Percentiles rank a stretch among this genome's conserved stretches.
phyloP scores from a whole-genome alignment of 192 early-diverging fungal genomes.

The Umbelopsis sp. region DNA sequence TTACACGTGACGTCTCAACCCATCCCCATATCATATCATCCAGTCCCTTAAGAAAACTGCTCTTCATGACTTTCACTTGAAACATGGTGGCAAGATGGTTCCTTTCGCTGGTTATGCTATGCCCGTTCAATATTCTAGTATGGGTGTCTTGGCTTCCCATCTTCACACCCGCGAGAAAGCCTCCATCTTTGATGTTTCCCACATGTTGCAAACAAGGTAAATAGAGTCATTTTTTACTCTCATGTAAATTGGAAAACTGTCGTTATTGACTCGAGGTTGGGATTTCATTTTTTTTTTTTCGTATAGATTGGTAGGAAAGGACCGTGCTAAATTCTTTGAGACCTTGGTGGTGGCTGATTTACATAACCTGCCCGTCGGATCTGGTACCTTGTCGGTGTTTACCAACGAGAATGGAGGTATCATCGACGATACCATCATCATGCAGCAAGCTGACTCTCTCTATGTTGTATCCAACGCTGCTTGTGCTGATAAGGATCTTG shows the following conservation, averaged over 20 bases:
- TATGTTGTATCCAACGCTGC: slow-evolving; percentile 97
- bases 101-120: slow-evolving; percentile 97
- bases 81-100: slow-evolving; percentile 94
- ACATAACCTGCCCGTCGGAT: slow-evolving; percentile 73
- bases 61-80: slow-evolving; percentile 90
- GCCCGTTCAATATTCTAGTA: slow-evolving; percentile 88
- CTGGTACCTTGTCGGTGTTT: slow-evolving; percentile 88
- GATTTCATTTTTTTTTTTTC: too few species aligned
- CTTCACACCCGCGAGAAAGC: slow-evolving; percentile 85
- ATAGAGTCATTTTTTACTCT: background rate
- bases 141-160: slow-evolving; percentile 91
- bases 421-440: slow-evolving; percentile 97
- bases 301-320: slow-evolving; percentile 78
- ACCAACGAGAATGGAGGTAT: slow-evolving; percentile 97
- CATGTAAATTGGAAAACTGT: background rate
- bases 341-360: slow-evolving; percentile 87
- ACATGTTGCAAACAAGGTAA: slow-evolving; percentile 95
- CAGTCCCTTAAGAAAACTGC: slow-evolving; percentile 69
- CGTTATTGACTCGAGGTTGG: too few species aligned
- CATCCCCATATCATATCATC: background rate
- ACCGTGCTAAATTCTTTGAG: slow-evolving; percentile 87
- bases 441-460: slow-evolving; percentile 77
- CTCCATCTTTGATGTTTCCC: slow-evolving; percentile 96
- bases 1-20: background rate
- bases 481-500: slow-evolving; percentile 95